Conservation (phyloP, 148 eudicot species). For the Cornus suecica region DNA sequence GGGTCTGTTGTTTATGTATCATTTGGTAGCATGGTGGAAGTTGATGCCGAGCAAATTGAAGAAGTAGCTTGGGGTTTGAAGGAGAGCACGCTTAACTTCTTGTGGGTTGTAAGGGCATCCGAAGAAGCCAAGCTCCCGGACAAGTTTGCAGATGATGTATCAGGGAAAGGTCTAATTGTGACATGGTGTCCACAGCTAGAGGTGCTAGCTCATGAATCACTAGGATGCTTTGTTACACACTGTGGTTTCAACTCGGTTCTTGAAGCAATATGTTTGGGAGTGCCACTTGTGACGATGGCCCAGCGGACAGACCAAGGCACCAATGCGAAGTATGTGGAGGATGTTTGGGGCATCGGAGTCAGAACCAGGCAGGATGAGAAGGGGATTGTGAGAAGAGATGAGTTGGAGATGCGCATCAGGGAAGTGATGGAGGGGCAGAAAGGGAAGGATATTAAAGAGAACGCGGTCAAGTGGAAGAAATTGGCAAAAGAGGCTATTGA, state of each 20-base stretch:
- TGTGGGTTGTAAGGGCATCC: slow-evolving; percentile 59
- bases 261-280: slow-evolving; percentile 55
- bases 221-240: slow-evolving; percentile 59
- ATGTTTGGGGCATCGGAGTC: slow-evolving; percentile 57
- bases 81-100: slow-evolving; percentile 25
- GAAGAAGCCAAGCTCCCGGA: slow-evolving; percentile 43
- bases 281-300: slow-evolving; percentile 51
- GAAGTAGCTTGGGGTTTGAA: slow-evolving; percentile 45
- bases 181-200: slow-evolving; percentile 60
- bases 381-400: slow-evolving; percentile 34
- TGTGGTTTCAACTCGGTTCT: slow-evolving; percentile 62
- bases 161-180: slow-evolving; percentile 36
- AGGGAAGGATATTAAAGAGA: slow-evolving; percentile 39
- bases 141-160: slow-evolving; percentile 19
- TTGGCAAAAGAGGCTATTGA: slow-evolving; percentile 51
- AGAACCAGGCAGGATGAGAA: slow-evolving; percentile 32
- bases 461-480: slow-evolving; percentile 41
- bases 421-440: slow-evolving; percentile 53
- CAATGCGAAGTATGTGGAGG: slow-evolving; percentile 58
- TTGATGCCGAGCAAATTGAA: slow-evolving; percentile 35
- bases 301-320: slow-evolving; percentile 56
- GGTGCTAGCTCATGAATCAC: slow-evolving; percentile 36
- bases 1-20: slow-evolving; percentile 57
- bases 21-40: slow-evolving; percentile 52
- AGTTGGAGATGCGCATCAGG: slow-evolving; percentile 29